A percentile compares a stretch with the other conserved stretches of the same genome.
These are phyloP conservation scores for Paraphaeosphaeria minitans DNA, from an alignment of 2,329 filamentous ascomycete species.

Conservation along the genomic window DNA sequence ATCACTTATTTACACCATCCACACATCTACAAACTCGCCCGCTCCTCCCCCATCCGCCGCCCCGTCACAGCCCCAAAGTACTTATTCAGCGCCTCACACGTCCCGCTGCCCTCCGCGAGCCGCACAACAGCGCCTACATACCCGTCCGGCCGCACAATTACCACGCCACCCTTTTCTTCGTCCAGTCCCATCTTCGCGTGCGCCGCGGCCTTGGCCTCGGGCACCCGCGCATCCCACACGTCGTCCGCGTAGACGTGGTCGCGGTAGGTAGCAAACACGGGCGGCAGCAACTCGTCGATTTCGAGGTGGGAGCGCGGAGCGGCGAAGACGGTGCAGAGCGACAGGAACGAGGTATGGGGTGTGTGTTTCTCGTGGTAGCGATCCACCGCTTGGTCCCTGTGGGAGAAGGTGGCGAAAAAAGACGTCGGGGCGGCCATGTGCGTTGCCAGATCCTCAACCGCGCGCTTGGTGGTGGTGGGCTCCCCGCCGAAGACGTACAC, in stretches of 20 bases:
- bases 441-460: conserved; percentile 71
- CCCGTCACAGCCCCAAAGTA: conserved; percentile 79
- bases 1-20: neutral
- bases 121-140: conserved; percentile 79
- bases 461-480: conserved; percentile 61
- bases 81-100: conserved; percentile 79
- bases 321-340: conserved; percentile 77
- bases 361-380: conserved; percentile 79
- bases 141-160: conserved; percentile 85
- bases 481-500: conserved; percentile 85
- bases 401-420: conserved; percentile 72
- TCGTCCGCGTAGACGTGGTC: conserved; percentile 89
- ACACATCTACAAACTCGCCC: conserved; percentile 34
- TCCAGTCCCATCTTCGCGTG: conserved; percentile 87
- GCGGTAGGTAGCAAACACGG: conserved; percentile 72
- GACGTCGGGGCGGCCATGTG: conserved; percentile 69
- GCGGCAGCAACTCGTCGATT: conserved; percentile 72
- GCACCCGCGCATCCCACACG: conserved; percentile 71
- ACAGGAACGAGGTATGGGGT: conserved; percentile 83
- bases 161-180: conserved; percentile 73
- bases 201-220: conserved; percentile 72
- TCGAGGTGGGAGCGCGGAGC: conserved; percentile 71
- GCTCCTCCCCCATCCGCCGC: conserved; percentile 57
- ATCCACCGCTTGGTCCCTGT: conserved; percentile 58
- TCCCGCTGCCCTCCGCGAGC: conserved; percentile 76